These are phyloP conservation scores for Wallacemonas sp. DNA, from an alignment of 208 protist genomes.

Conservation along the genomic window DNA sequence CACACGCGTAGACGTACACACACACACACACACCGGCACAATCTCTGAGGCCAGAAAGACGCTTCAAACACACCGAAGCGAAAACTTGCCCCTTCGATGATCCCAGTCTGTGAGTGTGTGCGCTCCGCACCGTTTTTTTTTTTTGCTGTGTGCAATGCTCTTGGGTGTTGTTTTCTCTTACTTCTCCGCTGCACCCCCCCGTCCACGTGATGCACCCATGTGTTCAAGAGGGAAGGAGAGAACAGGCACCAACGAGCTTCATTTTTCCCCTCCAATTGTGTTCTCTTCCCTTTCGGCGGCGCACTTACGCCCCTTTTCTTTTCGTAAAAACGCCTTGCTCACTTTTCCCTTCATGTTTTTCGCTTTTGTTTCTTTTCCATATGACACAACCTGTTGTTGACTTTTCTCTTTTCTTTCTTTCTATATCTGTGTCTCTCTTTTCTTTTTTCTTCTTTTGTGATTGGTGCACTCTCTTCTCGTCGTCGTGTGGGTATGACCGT, in stretches of 20 bases:
- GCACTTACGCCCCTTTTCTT: too few species aligned
- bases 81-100: too few species aligned
- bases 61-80: too few species aligned
- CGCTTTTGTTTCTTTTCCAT: background rate
- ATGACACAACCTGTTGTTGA: background rate
- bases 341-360: too few species aligned
- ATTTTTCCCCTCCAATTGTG: background rate
- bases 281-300: slow-evolving; percentile 1
- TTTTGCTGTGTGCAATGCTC: background rate
- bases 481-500: background rate
- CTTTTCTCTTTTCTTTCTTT: slow-evolving; percentile 4
- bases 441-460: slow-evolving; percentile 4
- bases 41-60: too few species aligned
- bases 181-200: too few species aligned
- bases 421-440: background rate
- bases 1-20: too few species aligned
- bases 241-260: background rate
- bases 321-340: too few species aligned
- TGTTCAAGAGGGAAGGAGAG: background rate
- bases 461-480: too few species aligned
- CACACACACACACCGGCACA: too few species aligned
- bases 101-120: too few species aligned
- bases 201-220: background rate
- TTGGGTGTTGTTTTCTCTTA: background rate
- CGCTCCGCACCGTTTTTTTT: background rate